Base-by-base conservation (phyloP, 768 basidiomycete genomes). In the Kwoniella botswanensis region DNA sequence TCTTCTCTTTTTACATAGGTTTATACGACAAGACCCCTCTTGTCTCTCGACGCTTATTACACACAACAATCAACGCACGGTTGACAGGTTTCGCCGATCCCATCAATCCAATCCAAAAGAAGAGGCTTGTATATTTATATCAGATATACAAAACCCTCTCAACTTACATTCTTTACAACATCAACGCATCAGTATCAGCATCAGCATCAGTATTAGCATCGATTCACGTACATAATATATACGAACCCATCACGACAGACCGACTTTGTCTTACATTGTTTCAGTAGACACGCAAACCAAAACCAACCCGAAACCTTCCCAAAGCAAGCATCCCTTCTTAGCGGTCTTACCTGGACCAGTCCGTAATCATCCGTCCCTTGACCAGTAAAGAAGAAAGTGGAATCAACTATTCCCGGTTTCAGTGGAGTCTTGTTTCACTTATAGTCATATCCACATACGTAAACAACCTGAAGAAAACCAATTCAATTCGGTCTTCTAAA, bases 21-120 rank as follows among this genome's bases (percentile, higher is more conserved):
- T 50, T 15, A 50, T 50, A 50, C 46, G 18, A 50, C 46, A 50
- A 35, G 35, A 35, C 35, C 35, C 0, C 7, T 54, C 52, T 54
- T 54, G 17, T 54, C 52, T 17, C 18, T 18, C 52, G 17, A 54
- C 52, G 1, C 35, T 35, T 35, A 35, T 5, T 18, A 50, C 46
- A 50, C 46, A 15, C 46, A 18, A 50, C 46, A 50, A 22, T 57
- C 55, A 57, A 50, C 54, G 24, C 54, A 21, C 26, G 21, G 57
- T 58, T 26, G 57, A 58, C 57, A 26, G 57, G 57, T 58, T 58
- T 58, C 57, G 57, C 21, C 57, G 21, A 58, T 58, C 57, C n/a
- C 54, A 17, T 56, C n/a, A 21, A 56, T 56, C 54, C 11, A 21
- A 5, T 56, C 57, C 21, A 35, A 58, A 58, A 26, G 21, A 21